These are phyloP conservation scores for Uncinocarpus reesii DNA, from an alignment of 2,329 filamentous ascomycete genomes.

Conservation along the genomic window DNA sequence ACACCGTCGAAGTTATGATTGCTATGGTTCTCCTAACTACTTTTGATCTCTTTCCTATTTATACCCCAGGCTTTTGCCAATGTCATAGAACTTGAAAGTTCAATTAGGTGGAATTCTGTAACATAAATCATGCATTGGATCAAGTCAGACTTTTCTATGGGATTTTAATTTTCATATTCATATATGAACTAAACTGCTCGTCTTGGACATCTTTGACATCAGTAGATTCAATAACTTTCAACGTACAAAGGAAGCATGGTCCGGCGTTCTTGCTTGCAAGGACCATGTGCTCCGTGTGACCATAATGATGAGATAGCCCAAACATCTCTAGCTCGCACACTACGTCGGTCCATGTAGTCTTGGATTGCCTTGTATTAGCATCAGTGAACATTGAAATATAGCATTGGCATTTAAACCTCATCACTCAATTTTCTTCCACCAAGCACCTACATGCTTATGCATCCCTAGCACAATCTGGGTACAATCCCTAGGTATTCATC, in stretches of 20 bases:
- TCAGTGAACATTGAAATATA: background rate
- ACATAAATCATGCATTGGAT: background rate
- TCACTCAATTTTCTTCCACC: background rate
- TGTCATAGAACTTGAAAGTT: background rate
- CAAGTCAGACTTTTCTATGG: no score
- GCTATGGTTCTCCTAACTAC: background rate
- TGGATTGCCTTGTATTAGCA: background rate
- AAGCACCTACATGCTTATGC: background rate
- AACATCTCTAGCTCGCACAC: background rate
- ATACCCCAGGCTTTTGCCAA: background rate
- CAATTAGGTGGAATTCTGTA: background rate
- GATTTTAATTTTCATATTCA: no score
- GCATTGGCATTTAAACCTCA: background rate
- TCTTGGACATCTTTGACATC: no score
- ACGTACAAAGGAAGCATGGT: no score
- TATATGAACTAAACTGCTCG: no score
- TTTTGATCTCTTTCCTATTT: background rate
- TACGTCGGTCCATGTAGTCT: background rate
- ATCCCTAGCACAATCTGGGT: background rate
- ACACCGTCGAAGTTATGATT: conserved; percentile 18
- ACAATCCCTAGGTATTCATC: background rate
- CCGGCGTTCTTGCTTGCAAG: background rate
- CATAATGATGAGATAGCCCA: background rate
- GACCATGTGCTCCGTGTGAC: background rate
- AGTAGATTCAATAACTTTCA: no score